These are phyloP conservation scores for Hymenoscyphus fraxineus DNA, from an alignment of 2,329 filamentous ascomycete genomes.

Conservation along the genomic window DNA sequence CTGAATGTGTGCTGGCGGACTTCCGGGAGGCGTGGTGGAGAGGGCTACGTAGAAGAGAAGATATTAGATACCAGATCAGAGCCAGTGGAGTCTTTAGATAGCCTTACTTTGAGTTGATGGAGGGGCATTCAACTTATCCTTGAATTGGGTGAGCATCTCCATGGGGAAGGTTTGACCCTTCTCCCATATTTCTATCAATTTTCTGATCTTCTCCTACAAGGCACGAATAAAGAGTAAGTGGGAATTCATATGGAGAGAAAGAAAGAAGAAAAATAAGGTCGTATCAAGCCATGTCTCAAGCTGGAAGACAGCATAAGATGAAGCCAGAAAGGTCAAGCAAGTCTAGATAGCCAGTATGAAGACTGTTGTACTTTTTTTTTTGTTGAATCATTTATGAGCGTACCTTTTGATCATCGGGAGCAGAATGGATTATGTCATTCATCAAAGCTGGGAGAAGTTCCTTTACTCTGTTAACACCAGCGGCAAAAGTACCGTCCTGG, in stretches of 20 bases:
- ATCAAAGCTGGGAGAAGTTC: conserved; percentile 91
- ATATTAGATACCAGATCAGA: conserved; percentile 37
- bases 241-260: conserved; percentile 25
- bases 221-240: conserved; percentile 47
- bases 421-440: conserved; percentile 87
- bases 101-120: conserved; percentile 58
- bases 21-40: conserved; percentile 69
- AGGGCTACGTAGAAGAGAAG: conserved; percentile 46
- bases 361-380: conserved; percentile 12
- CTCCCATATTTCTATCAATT: conserved; percentile 97
- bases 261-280: neutral
- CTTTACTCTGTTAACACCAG: conserved; percentile 93
- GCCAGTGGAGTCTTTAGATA: conserved; percentile 29
- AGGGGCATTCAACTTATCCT: conserved; percentile 66
- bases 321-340: neutral
- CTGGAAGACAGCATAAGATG: neutral
- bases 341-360: conserved; percentile 4
- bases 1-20: conserved; percentile 39
- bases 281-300: neutral
- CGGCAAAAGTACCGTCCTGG: conserved; percentile 87
- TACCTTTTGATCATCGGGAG: conserved; percentile 96
- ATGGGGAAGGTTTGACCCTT: conserved; percentile 87
- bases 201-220: conserved; percentile 89
- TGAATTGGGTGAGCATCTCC: conserved; percentile 76
- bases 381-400: conserved; percentile 42